phyloP scores from a whole-genome alignment of 2,329 filamentous ascomycete species.

The Aspergillus viridinutans region DNA sequence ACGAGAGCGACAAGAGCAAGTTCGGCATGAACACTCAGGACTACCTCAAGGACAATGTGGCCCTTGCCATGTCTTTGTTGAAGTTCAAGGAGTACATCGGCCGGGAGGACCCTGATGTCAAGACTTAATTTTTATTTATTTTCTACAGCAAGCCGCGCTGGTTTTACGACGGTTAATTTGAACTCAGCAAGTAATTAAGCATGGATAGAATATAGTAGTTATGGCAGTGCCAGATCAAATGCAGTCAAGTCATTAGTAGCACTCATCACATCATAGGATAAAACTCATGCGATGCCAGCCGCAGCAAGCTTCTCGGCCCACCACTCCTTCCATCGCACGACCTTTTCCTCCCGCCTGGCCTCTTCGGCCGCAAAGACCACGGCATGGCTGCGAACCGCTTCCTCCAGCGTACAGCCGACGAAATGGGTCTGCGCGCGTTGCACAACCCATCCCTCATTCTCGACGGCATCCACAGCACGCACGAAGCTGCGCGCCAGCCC shows the following conservation, averaged over 20 bases:
- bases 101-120: conserved; percentile 90
- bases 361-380: conserved; percentile 94
- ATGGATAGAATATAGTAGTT: neutral
- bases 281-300: conserved; percentile 1
- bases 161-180: neutral
- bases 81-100: conserved; percentile 93
- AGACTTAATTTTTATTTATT: conserved; percentile 62
- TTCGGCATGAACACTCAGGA: conserved; percentile 84
- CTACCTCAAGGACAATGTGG: conserved; percentile 86
- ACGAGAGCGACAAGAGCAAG: conserved; percentile 74
- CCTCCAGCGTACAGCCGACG: conserved; percentile 79
- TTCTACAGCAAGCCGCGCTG: neutral
- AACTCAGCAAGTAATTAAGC: neutral
- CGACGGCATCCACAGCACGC: conserved; percentile 72
- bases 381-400: conserved; percentile 83
- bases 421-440: conserved; percentile 68
- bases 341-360: conserved; percentile 63
- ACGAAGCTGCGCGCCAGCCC: conserved; percentile 81
- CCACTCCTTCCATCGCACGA: conserved; percentile 73
- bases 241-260: neutral
- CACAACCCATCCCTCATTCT: conserved; percentile 63
- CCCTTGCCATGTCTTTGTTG: conserved; percentile 76
- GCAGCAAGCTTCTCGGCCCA: conserved; percentile 57
- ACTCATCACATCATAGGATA: conserved; percentile 5
- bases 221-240: neutral